A percentile compares a stretch with the other conserved stretches of the same genome.
phyloP scores from a whole-genome alignment of 1,284 basidiomycete genomes.

The Paramarasmius palmivorus region DNA sequence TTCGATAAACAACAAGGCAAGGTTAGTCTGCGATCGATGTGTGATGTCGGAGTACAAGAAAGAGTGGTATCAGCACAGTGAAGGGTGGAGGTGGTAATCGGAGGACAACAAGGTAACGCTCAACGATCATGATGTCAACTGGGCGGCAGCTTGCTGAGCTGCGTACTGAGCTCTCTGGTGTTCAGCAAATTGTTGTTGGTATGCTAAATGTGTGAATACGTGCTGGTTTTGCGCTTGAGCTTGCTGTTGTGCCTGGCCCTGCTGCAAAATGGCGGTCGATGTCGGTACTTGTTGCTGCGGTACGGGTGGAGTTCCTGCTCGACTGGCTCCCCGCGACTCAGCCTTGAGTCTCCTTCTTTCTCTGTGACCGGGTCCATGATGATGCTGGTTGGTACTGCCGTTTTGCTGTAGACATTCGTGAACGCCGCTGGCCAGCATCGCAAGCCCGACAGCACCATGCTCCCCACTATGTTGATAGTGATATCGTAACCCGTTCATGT shows the following conservation, averaged over 20 bases:
- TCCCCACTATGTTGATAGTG: slow-evolving; percentile 98
- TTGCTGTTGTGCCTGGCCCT: slow-evolving; percentile 5
- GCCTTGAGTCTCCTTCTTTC: slow-evolving; percentile 9
- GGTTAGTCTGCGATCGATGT: too few species aligned
- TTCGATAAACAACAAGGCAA: too few species aligned
- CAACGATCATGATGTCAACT: too few species aligned
- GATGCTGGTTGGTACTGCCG: slow-evolving; percentile 14
- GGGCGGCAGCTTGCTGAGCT: slow-evolving; percentile 12
- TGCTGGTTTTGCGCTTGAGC: slow-evolving; percentile 7
- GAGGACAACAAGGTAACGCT: too few species aligned
- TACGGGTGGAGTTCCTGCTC: neutral
- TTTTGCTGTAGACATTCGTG: slow-evolving; percentile 57
- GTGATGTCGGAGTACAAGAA: too few species aligned
- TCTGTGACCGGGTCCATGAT: slow-evolving; percentile 7
- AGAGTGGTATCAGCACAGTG: too few species aligned
- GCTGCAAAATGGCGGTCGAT: slow-evolving; percentile 4
- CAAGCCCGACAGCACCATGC: slow-evolving; percentile 86
- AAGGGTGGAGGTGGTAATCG: too few species aligned
- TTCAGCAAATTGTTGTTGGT: slow-evolving; percentile 14
- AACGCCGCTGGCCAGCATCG: slow-evolving; percentile 81
- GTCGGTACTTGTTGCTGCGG: neutral
- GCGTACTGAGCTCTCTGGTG: slow-evolving; percentile 19
- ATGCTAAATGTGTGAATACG: slow-evolving; percentile 23
- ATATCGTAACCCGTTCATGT: slow-evolving; percentile 95
- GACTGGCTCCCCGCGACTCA: slow-evolving; percentile 12